Percentiles rank a stretch among this genome's conserved stretches.
phyloP scores from a whole-genome alignment of 2,329 filamentous ascomycete genomes.

The Epicoccum nigrum region DNA sequence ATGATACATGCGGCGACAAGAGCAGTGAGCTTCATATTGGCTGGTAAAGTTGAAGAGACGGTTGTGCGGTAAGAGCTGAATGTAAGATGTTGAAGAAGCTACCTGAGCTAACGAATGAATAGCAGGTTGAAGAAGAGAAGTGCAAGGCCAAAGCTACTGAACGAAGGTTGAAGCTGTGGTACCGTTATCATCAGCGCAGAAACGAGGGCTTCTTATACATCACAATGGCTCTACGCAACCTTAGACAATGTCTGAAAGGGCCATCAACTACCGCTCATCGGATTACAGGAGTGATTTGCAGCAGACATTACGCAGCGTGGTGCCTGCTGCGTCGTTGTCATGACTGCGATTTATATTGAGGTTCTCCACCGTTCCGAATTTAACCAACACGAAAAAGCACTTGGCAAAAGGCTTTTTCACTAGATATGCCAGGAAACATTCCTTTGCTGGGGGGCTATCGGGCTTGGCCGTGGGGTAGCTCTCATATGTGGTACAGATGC shows the following conservation, averaged over 20 bases:
- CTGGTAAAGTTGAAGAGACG: slow-evolving; percentile 10
- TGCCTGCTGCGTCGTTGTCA: not conserved
- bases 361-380: not conserved
- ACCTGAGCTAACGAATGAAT: slow-evolving; percentile 1
- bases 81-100: not conserved
- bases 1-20: slow-evolving; percentile 21
- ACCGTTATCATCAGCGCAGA: not conserved
- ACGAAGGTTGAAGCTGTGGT: slow-evolving; percentile 2
- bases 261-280: not conserved
- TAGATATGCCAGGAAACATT: not conserved
- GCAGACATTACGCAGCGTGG: not conserved
- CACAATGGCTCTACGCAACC: not conserved
- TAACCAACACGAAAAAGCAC: not conserved
- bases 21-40: slow-evolving; percentile 28
- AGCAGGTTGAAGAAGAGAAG: not conserved
- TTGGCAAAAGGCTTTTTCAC: not conserved
- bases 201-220: not conserved
- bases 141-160: slow-evolving; percentile 1
- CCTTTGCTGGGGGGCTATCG: not conserved
- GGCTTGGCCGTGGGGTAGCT: not conserved
- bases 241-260: not conserved
- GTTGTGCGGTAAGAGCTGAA: not conserved
- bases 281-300: slow-evolving; percentile 1
- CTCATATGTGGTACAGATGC: not conserved
- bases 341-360: not conserved